Conservation (phyloP, 768 basidiomycete genomes). For the Lyophyllum shimeji region DNA sequence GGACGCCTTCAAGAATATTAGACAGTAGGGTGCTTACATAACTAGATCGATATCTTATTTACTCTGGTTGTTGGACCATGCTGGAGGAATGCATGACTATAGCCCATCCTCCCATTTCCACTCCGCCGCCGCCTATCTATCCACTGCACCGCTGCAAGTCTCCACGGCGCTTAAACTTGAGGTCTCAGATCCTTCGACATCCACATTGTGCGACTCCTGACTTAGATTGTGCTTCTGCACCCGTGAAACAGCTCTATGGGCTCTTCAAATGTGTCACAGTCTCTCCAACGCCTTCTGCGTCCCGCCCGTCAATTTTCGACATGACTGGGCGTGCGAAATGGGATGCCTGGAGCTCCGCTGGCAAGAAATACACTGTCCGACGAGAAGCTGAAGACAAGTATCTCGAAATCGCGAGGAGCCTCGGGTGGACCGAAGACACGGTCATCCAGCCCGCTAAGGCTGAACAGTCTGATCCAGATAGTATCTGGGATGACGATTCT, state of each 20-base stretch:
- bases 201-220: conserved; percentile 41
- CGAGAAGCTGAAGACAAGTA: conserved; percentile 63
- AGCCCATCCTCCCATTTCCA: conserved; percentile 43
- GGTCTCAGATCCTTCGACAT: conserved; percentile 45
- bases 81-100: conserved; percentile 22
- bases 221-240: conserved; percentile 17
- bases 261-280: conserved; percentile 77
- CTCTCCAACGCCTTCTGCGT: conserved; percentile 47
- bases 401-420: conserved; percentile 59
- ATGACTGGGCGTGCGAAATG: conserved; percentile 81
- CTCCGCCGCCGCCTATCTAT: conserved; percentile 64
- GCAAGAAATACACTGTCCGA: conserved; percentile 44
- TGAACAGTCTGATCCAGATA: conserved; percentile 25
- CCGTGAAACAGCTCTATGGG: conserved; percentile 68
- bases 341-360: conserved; percentile 73
- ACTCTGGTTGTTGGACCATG: not conserved
- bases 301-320: conserved; percentile 77
- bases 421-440: conserved; percentile 61
- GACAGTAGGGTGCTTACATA: conserved; percentile 21
- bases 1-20: conserved; percentile 41
- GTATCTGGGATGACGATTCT: conserved; percentile 47
- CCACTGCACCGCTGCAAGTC: conserved; percentile 55
- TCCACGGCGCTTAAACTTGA: conserved; percentile 70
- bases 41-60: conserved; percentile 16
- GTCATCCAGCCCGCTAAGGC: conserved; percentile 6